A percentile compares a stretch with the other conserved stretches of the same genome.
These are phyloP conservation scores for Emmonsiellopsis sp. DNA, from an alignment of 2,329 filamentous ascomycete genomes.

Conservation along the genomic window DNA sequence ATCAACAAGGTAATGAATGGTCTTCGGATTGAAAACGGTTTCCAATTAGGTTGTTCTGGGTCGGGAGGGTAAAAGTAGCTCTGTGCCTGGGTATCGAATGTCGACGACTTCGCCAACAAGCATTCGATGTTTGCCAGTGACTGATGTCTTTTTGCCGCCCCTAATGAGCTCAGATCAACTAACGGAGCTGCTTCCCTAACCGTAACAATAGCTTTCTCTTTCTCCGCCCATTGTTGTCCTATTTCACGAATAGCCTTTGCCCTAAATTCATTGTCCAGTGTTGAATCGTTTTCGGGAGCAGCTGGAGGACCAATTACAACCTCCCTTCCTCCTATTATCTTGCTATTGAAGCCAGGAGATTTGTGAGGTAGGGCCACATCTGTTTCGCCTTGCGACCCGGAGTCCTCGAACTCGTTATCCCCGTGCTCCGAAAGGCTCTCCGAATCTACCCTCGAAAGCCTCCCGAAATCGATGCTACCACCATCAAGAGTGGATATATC, in stretches of 20 bases:
- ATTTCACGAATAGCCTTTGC: background rate
- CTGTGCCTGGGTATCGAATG: constrained; percentile 20
- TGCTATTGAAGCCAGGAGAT: background rate
- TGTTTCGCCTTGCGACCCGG: background rate
- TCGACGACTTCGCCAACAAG: constrained; percentile 2
- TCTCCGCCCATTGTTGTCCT: constrained; percentile 34
- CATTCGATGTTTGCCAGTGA: constrained; percentile 1
- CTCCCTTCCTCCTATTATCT: background rate
- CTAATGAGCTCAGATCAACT: constrained; percentile 35
- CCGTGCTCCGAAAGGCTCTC: background rate
- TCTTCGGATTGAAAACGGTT: constrained; percentile 24
- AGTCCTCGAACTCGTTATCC: background rate
- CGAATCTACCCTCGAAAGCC: background rate
- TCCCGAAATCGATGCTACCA: background rate
- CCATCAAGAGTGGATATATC: background rate
- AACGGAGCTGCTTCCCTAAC: constrained; percentile 25
- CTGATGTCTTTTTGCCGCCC: constrained; percentile 14
- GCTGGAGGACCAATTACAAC: background rate
- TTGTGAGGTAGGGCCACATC: background rate
- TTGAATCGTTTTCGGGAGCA: background rate
- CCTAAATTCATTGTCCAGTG: background rate
- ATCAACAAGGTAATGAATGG: constrained; percentile 22
- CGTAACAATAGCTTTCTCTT: constrained; percentile 35
- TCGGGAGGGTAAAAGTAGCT: constrained; percentile 26
- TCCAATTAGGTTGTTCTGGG: constrained; percentile 27